Evolutionary conservation across 2,329 filamentous ascomycete genomes (phyloP), one percentile per base, ranked within the genome.

Genomic region (Arthrobotrys sinensis): DNA sequence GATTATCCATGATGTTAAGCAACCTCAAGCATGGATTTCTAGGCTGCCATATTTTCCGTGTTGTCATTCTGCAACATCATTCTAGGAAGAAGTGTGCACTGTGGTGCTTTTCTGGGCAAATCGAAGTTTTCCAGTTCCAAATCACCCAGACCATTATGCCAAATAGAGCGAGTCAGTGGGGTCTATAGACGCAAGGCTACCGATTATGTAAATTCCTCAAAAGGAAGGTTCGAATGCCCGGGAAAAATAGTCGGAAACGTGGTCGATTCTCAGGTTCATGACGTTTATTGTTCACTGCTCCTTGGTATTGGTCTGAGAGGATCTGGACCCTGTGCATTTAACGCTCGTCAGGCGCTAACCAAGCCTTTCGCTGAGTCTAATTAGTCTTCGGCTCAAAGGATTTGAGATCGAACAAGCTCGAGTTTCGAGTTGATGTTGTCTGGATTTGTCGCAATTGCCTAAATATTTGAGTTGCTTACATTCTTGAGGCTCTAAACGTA

Each of bases 51-150:
- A 12, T 66, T 60, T 60, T 45, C 32, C 28, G 67, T 63, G 68
- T 72, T 72, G 57, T 72, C 55, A 53, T n/a, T 55, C 45, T 45
- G 57, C 28, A 55, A 65, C 68, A 65, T 72, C 24, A 12, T 72
- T 62, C 46, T 65, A 46, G 34, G 43, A 63, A 46, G 40, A 48
- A 36, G 16, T 1, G 21, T 48, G 32, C 36, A 36, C 28, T 1
- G 21, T 48, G 32, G 46, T 64, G 57, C 28, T 38, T 34, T 34
- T 7, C 16, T 45, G 40, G 43, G 21, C 24, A 34, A 32, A 52
- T 43, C 55, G 40, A 50, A 19, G 7, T 28, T 46, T 62, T 40
- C 14, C 21, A 34, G 19, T 65, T 65, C 16, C 16, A 50, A 55
- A 72, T 53, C 19, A 28, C 45, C 66, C 21, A 50, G 65, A 55